Evolutionary conservation across 345 rosid genomes (phyloP).

Genomic region (Salix viminalis): DNA sequence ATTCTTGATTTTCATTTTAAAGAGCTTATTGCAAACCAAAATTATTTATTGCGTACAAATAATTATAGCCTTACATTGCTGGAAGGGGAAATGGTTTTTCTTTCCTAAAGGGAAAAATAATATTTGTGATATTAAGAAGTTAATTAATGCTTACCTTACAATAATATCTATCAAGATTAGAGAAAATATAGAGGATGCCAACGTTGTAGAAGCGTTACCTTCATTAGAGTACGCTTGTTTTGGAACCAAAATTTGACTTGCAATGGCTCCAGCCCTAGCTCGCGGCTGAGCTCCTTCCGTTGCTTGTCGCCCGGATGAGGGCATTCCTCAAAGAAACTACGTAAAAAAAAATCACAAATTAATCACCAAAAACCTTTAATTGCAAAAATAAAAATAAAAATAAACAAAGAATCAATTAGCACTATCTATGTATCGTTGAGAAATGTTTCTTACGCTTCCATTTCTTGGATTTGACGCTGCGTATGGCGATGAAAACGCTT

Average conservation of each 20-base stretch:
- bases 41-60: background rate
- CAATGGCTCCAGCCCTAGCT: conserved; percentile 70
- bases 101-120: background rate
- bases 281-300: conserved; percentile 77
- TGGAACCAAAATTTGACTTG: conserved; percentile 98
- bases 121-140: background rate
- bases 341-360: background rate
- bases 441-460: conserved; percentile 63
- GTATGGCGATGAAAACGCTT: conserved; percentile 96
- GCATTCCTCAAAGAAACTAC: conserved; percentile 84
- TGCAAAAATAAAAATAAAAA: background rate
- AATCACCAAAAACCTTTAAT: background rate
- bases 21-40: background rate
- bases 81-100: background rate
- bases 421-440: background rate
- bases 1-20: background rate
- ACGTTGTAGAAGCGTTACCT: conserved; percentile 40
- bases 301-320: conserved; percentile 98
- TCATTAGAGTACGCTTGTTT: conserved; percentile 96
- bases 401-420: too few species aligned
- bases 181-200: background rate
- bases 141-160: background rate
- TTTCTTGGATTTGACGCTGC: conserved; percentile 90
- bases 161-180: background rate
- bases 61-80: background rate